Conservation (phyloP, 352 stramenopile species). For the Globisporangium takayamanum region DNA sequence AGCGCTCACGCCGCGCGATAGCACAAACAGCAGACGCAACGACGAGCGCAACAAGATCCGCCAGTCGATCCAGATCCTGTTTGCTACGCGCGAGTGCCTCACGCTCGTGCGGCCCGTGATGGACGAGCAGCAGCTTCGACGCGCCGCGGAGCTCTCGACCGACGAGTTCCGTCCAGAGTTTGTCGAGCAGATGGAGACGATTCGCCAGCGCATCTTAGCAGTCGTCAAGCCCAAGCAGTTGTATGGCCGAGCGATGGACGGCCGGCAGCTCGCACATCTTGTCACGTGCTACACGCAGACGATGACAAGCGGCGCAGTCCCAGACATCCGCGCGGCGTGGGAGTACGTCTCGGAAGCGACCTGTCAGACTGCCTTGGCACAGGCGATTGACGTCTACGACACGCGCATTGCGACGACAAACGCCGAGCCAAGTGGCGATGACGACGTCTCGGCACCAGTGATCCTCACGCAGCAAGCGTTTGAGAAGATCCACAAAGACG, state of each 20-base stretch:
- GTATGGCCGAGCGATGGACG: constrained; percentile 58
- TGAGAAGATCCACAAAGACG: constrained; percentile 64
- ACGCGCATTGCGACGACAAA: constrained; percentile 28
- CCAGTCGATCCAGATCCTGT: constrained; percentile 57
- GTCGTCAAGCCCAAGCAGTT: constrained; percentile 57
- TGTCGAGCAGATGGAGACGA: constrained; percentile 51
- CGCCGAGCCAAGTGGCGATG: constrained; percentile 16
- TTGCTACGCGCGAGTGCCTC: constrained; percentile 64
- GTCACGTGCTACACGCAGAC: constrained; percentile 65
- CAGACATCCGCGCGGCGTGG: constrained; percentile 82
- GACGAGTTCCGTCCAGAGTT: constrained; percentile 72
- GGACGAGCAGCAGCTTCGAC: constrained; percentile 53
- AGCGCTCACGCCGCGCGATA: constrained; percentile 51
- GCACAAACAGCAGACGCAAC: constrained; percentile 26
- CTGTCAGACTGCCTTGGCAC: constrained; percentile 49
- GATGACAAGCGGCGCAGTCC: constrained; percentile 69
- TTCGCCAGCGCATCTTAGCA: constrained; percentile 43
- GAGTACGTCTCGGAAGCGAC: constrained; percentile 79
- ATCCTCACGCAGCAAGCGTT: constrained; percentile 68
- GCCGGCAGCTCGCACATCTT: constrained; percentile 52
- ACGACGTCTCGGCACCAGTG: constrained; percentile 16
- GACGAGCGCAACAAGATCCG: constrained; percentile 70
- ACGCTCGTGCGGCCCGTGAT: constrained; percentile 73
- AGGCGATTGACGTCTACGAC: constrained; percentile 57
- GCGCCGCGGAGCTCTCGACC: constrained; percentile 45